Percentiles rank a stretch among this genome's conserved stretches.
phyloP scores from a whole-genome alignment of 306 rosid genomes.

The Vachellia pachyceras region DNA sequence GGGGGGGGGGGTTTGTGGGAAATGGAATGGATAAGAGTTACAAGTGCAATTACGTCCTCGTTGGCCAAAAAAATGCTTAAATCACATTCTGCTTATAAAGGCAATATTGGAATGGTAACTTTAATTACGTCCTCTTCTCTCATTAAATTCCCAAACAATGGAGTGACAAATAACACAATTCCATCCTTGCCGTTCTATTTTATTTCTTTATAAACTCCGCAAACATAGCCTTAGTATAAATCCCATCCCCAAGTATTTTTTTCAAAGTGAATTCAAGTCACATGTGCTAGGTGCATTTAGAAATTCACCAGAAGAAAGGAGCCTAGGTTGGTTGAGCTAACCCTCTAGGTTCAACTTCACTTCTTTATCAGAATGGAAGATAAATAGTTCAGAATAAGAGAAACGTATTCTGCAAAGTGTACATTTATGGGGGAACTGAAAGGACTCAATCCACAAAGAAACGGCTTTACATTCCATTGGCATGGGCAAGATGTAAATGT shows the following conservation, averaged over 20 bases:
- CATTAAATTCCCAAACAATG: not conserved
- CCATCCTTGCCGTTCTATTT: not conserved
- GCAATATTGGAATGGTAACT: not conserved
- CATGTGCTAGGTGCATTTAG: not conserved
- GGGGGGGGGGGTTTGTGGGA: not conserved
- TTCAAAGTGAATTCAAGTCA: not conserved
- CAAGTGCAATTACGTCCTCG: not conserved
- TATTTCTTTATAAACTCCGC: not conserved
- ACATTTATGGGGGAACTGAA: no score
- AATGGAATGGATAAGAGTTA: not conserved
- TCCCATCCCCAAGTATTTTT: not conserved
- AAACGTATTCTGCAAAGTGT: no score
- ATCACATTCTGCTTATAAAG: not conserved
- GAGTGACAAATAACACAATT: not conserved
- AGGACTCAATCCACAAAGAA: not conserved
- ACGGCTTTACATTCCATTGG: slow-evolving; percentile 8
- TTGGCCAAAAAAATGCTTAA: not conserved
- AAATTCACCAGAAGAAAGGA: not conserved
- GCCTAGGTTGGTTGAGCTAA: not conserved
- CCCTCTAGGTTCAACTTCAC: not conserved
- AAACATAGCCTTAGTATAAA: not conserved
- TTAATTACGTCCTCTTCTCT: not conserved
- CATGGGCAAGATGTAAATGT: slow-evolving; percentile 13
- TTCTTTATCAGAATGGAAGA: not conserved
- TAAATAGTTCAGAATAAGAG: no score